Conservation (phyloP, 148 eudicot species). For the Rhododendron ovatum region DNA sequence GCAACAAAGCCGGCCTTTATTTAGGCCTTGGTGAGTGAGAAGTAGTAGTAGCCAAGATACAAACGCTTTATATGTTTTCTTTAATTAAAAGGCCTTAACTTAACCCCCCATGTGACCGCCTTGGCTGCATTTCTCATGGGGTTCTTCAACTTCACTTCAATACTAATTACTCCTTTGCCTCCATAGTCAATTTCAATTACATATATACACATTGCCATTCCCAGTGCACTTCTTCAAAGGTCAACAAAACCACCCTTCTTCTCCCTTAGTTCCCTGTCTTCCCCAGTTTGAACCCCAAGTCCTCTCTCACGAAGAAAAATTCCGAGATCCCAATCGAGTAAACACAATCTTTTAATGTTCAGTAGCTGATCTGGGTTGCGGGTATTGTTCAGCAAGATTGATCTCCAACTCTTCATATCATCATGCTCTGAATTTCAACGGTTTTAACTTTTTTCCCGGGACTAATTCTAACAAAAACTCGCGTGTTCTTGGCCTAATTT, state of each 20-base stretch:
- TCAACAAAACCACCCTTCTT: constrained; percentile 10
- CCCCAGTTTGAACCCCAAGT: constrained; percentile 4
- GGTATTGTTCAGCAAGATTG: background rate
- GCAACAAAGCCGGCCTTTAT: constrained; percentile 58
- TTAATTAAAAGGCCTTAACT: constrained; percentile 9
- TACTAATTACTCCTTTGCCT: background rate
- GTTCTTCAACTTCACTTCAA: constrained; percentile 28
- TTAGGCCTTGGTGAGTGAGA: constrained; percentile 21
- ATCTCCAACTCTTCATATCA: background rate
- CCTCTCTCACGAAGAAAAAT: background rate
- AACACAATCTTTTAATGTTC: background rate
- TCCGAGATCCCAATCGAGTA: background rate
- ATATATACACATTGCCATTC: constrained; percentile 15
- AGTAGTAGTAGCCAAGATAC: constrained; percentile 20
- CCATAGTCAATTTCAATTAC: background rate
- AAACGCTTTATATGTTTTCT: constrained; percentile 18
- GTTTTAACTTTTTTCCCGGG: background rate
- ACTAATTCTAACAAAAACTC: background rate
- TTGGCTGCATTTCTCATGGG: constrained; percentile 50
- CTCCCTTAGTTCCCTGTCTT: constrained; percentile 8
- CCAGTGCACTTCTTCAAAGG: constrained; percentile 23
- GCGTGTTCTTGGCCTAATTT: background rate
- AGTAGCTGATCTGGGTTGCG: background rate
- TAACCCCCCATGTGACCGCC: constrained; percentile 68
- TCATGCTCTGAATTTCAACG: background rate